Percentiles rank a stretch among this genome's conserved stretches.
These are phyloP conservation scores for Macroventuria anomochaeta DNA, from an alignment of 2,329 filamentous ascomycete species.

Conservation along the genomic window DNA sequence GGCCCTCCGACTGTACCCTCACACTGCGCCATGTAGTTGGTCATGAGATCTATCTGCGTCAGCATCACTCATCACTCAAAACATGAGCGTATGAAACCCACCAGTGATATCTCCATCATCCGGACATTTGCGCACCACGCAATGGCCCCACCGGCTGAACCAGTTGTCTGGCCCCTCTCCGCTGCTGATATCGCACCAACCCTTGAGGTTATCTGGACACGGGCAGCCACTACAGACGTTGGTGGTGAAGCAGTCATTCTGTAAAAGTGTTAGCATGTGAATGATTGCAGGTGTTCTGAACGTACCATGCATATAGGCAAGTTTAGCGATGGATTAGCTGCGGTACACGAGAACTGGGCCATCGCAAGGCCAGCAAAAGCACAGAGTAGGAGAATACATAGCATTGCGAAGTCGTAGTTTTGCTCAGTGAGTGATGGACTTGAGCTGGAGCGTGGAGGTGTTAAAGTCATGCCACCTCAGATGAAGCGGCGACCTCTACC, in stretches of 20 bases:
- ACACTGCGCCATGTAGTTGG: neutral
- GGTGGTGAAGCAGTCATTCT: neutral
- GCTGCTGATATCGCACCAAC: slow-evolving; percentile 2
- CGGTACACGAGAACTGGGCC: neutral
- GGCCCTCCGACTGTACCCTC: slow-evolving; percentile 1
- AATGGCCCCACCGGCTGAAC: slow-evolving; percentile 1
- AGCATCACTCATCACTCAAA: neutral
- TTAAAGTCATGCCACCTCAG: too few species aligned
- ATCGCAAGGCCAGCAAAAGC: neutral
- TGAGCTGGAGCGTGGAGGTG: too few species aligned
- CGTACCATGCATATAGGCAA: slow-evolving; percentile 7
- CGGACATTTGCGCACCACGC: neutral
- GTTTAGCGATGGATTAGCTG: neutral
- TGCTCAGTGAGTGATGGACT: too few species aligned
- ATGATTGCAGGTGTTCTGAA: neutral
- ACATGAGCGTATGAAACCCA: too few species aligned
- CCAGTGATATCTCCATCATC: slow-evolving; percentile 5
- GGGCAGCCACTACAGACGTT: neutral
- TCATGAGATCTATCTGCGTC: neutral
- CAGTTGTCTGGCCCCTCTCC: neutral
- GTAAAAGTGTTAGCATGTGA: neutral
- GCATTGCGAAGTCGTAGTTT: too few species aligned
- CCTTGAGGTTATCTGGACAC: slow-evolving; percentile 3
- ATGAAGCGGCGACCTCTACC: too few species aligned
- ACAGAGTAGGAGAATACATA: neutral